Evolutionary conservation across 2,329 filamentous ascomycete genomes (phyloP), one percentile per base, ranked within the genome.

Genomic region (Ophiostoma fasciatum): DNA sequence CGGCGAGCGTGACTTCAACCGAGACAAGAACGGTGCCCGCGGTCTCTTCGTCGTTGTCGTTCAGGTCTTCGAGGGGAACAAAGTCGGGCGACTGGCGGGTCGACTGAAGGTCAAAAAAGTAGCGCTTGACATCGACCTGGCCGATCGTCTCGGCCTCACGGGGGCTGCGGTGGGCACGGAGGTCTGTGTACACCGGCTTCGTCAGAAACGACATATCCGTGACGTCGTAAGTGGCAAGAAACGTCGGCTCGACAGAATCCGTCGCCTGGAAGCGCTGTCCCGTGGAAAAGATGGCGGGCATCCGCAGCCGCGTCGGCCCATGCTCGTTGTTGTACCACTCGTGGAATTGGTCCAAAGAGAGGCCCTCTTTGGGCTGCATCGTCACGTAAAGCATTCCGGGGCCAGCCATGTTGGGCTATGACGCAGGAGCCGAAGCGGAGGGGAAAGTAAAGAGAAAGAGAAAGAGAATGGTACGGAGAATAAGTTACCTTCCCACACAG

Each of bases 321-420:
- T 93, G 84, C 61, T 93, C 84, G 56, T 85, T 90, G 62, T 92
- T 87, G 63, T 93, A 93, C 82, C 82, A 88, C 54, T 92, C 82
- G 57, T 92, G 80, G 59, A 93, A 92, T 49, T 82, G 74, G 43
- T 71, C 64, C 32, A 68, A 57, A 37, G 76, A 63, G 48, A 84
- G 66, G 46, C 67, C 68, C 39, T 71, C 63, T 54, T 71, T 67
- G 48, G 83, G 82, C 58, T 87, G 76, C 78, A 92, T 92, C 13
- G 82, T 85, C 47, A 93, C 84, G 54, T 78, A 84, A 51, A 93
- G 74, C 49, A 85, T 74, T 41, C 83, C 83, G 9, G 70, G 70
- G 37, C 56, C 62, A 36, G 61, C 33, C 28, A 38, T 44, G 23
- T 21, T 23, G 31, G 21, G 3, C 12, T 14, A 10, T 13, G 7